Conservation (phyloP, 495 filamentous ascomycete species). For the Aspergillus steynii region DNA sequence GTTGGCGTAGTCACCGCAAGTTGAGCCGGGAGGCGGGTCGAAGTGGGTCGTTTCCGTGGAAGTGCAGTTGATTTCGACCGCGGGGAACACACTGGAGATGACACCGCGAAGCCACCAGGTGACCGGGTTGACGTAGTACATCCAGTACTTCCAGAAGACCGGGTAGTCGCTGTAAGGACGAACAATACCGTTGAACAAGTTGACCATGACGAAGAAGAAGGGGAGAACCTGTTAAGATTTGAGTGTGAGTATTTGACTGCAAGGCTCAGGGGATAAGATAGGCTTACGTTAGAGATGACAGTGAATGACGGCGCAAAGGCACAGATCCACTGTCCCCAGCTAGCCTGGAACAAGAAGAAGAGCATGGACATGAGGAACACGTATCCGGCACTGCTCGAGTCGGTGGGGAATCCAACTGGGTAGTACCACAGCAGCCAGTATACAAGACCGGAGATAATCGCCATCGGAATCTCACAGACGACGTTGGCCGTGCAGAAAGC, state of each 20-base stretch:
- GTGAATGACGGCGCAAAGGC: slow-evolving; percentile 79
- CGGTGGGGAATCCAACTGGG: slow-evolving; percentile 67
- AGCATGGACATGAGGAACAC: slow-evolving; percentile 82
- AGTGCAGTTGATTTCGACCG: slow-evolving; percentile 57
- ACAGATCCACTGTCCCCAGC: slow-evolving; percentile 84
- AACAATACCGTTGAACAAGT: slow-evolving; percentile 74
- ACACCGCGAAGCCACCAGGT: slow-evolving; percentile 77
- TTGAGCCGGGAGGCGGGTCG: slow-evolving; percentile 60
- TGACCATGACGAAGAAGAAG: slow-evolving; percentile 79
- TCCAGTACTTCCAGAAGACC: slow-evolving; percentile 79
- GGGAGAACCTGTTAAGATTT: slow-evolving; percentile 47
- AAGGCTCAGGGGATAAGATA: slow-evolving; percentile 55
- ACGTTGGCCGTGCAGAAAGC: slow-evolving; percentile 78
- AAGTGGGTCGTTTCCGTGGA: slow-evolving; percentile 64
- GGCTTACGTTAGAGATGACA: slow-evolving; percentile 70
- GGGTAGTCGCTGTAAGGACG: slow-evolving; percentile 58
- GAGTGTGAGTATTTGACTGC: not conserved
- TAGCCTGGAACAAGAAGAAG: slow-evolving; percentile 76
- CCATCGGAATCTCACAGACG: slow-evolving; percentile 73
- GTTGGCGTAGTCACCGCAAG: slow-evolving; percentile 61
- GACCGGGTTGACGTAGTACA: slow-evolving; percentile 71
- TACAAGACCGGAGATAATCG: slow-evolving; percentile 60
- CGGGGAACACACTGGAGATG: slow-evolving; percentile 59
- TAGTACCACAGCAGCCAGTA: slow-evolving; percentile 84
- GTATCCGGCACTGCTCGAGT: slow-evolving; percentile 69